phyloP scores from a whole-genome alignment of 805 yeast genomes.

The Starmerella bacillaris region DNA sequence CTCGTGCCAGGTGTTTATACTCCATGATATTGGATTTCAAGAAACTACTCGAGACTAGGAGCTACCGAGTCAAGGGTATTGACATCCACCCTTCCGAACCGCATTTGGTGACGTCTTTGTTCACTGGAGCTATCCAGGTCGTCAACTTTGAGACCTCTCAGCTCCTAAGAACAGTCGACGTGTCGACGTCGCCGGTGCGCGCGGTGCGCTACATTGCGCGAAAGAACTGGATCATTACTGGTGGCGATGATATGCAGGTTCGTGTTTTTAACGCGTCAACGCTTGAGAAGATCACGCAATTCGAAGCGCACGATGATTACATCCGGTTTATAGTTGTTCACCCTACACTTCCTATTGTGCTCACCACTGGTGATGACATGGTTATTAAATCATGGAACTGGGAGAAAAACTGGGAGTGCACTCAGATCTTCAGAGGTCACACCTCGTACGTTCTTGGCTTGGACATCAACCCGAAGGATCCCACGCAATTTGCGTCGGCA shows the following conservation, averaged over 20 bases:
- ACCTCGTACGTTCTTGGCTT: constrained; percentile 88
- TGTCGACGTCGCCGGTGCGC: constrained; percentile 89
- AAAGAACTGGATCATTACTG: constrained; percentile 92
- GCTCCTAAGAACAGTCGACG: constrained; percentile 76
- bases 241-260: constrained; percentile 86
- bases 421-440: constrained; percentile 88
- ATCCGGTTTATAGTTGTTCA: constrained; percentile 86
- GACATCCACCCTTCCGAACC: constrained; percentile 98
- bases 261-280: constrained; percentile 91
- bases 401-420: constrained; percentile 83
- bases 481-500: constrained; percentile 93
- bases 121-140: constrained; percentile 78
- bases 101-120: constrained; percentile 82
- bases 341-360: constrained; percentile 74
- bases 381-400: constrained; percentile 91
- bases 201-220: constrained; percentile 90
- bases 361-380: constrained; percentile 84
- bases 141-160: constrained; percentile 84
- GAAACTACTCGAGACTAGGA: constrained; percentile 74
- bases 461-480: constrained; percentile 92
- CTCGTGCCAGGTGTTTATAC: too few relatives aligned
- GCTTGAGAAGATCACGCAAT: constrained; percentile 82
- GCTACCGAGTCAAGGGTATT: constrained; percentile 93
- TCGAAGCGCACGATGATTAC: constrained; percentile 97
- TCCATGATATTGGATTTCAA: constrained; percentile 39